Evolutionary conservation across 129 eudicot species (phyloP).

Genomic region (Pittosporum tobira): DNA sequence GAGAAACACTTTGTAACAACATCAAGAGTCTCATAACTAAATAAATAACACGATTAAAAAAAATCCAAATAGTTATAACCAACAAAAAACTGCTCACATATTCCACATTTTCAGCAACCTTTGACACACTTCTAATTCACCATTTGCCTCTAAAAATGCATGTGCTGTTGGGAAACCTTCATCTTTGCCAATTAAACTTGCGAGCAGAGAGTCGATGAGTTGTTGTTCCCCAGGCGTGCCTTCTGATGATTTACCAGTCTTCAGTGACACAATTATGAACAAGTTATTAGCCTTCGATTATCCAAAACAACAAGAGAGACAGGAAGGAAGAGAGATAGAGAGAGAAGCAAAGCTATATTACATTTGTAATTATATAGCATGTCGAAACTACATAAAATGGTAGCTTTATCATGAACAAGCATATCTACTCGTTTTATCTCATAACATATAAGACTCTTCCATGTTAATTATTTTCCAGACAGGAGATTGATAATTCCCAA

Average conservation of each 20-base stretch:
- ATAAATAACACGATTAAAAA: background rate
- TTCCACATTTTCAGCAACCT: constrained; percentile 44
- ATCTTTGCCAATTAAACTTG: constrained; percentile 40
- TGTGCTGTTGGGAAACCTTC: constrained; percentile 43
- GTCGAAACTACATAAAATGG: too few relatives aligned
- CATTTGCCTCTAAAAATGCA: constrained; percentile 58
- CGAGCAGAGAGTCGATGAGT: constrained; percentile 49
- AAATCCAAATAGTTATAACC: background rate
- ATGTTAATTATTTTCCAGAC: too few relatives aligned
- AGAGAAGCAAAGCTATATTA: too few relatives aligned
- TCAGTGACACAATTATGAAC: constrained; percentile 15
- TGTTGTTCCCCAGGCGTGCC: constrained; percentile 31
- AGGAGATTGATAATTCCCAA: too few relatives aligned
- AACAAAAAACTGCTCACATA: constrained; percentile 31
- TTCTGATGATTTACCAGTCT: constrained; percentile 30
- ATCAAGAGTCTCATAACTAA: too few relatives aligned
- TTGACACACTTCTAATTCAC: constrained; percentile 47
- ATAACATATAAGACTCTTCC: too few relatives aligned
- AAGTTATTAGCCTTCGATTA: background rate
- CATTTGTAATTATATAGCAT: too few relatives aligned
- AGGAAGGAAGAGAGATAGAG: too few relatives aligned
- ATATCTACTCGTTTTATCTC: too few relatives aligned
- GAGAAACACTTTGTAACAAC: too few relatives aligned
- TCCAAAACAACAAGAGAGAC: too few relatives aligned
- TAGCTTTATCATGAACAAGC: too few relatives aligned